A percentile compares a stretch with the other conserved stretches of the same genome.
These are phyloP conservation scores for Acer negundo DNA, from an alignment of 345 rosid genomes.

Conservation along the genomic window DNA sequence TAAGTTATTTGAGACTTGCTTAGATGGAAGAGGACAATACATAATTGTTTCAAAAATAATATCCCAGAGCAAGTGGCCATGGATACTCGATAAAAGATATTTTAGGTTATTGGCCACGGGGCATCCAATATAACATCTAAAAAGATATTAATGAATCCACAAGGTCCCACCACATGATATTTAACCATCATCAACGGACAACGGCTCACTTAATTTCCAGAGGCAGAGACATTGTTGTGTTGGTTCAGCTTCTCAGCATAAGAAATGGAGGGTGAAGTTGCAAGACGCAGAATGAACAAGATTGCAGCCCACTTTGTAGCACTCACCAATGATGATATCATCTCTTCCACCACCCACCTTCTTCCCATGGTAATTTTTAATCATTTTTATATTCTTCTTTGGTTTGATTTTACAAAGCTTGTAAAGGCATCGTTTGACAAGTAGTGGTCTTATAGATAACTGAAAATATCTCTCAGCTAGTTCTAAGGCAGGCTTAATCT, in stretches of 20 bases:
- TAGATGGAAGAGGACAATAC: not conserved
- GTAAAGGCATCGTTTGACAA: no score
- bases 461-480: not conserved
- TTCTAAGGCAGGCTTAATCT: not conserved
- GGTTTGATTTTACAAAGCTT: not conserved
- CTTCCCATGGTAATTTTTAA: slow-evolving; percentile 56
- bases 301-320: slow-evolving; percentile 62
- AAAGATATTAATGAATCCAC: slow-evolving; percentile 7
- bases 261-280: slow-evolving; percentile 60
- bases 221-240: no score
- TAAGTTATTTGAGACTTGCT: not conserved
- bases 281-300: slow-evolving; percentile 62
- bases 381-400: not conserved
- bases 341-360: slow-evolving; percentile 44
- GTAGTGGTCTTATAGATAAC: not conserved
- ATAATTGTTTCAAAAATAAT: not conserved
- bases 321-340: slow-evolving; percentile 31
- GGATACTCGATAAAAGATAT: not conserved
- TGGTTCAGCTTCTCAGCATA: no score
- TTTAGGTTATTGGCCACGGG: not conserved
- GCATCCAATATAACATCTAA: not conserved
- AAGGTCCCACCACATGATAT: not conserved
- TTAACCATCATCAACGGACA: not conserved
- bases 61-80: not conserved
- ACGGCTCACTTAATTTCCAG: not conserved